These are phyloP conservation scores for Podospora comata DNA, from an alignment of 495 filamentous ascomycete species.

Conservation along the genomic window DNA sequence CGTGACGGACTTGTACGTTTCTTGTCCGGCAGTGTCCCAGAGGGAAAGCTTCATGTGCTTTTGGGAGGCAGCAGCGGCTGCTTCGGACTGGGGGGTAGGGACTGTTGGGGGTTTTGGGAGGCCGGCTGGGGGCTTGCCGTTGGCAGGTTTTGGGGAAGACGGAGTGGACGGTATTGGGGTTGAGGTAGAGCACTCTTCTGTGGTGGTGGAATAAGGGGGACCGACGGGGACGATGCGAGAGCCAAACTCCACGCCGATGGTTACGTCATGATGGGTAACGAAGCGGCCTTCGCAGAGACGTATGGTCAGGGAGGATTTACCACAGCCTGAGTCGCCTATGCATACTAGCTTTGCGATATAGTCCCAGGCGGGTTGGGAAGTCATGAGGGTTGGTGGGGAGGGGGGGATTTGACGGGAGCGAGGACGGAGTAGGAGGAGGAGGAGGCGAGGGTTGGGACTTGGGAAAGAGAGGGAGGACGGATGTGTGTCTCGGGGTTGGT, in stretches of 20 bases:
- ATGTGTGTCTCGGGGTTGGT: not conserved
- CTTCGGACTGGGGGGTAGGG: conserved; percentile 7
- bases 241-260: conserved; percentile 96
- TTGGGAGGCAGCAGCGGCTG: conserved; percentile 39
- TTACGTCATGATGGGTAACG: conserved; percentile 88
- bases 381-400: conserved; percentile 37
- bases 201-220: conserved; percentile 57
- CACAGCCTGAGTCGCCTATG: conserved; percentile 91
- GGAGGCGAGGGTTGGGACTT: not conserved
- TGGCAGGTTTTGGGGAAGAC: not conserved
- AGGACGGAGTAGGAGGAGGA: not conserved
- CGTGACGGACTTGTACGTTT: conserved; percentile 94
- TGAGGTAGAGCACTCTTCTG: conserved; percentile 35
- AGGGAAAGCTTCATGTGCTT: conserved; percentile 74
- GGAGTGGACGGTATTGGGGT: conserved; percentile 14
- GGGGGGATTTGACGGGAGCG: not conserved
- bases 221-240: conserved; percentile 90
- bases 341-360: conserved; percentile 98
- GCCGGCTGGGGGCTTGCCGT: conserved; percentile 20
- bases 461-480: not conserved
- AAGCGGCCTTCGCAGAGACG: conserved; percentile 97
- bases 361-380: conserved; percentile 80
- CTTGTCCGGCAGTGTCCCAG: conserved; percentile 97
- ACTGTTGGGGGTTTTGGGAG: conserved; percentile 35
- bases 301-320: conserved; percentile 86